A percentile compares a stretch with the other conserved stretches of the same genome.
phyloP scores from a whole-genome alignment of 73 alveolate species.

The Durusdinium trenchii region DNA sequence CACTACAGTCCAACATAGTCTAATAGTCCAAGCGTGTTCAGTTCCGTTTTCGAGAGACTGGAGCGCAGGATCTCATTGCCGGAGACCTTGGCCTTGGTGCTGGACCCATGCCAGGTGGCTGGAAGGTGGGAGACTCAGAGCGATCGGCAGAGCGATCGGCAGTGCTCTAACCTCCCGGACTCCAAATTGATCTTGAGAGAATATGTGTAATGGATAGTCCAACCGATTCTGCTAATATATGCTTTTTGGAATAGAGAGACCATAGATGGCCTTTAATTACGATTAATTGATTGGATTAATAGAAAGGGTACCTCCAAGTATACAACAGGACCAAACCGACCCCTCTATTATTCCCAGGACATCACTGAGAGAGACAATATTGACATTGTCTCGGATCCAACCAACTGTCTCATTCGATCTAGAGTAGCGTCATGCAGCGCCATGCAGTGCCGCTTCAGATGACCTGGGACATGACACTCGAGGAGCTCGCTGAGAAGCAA shows the following conservation, averaged over 20 bases:
- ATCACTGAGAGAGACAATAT: neutral
- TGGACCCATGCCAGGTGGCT: slow-evolving; percentile 51
- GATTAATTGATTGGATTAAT: too few relatives aligned
- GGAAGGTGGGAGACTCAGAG: slow-evolving; percentile 63
- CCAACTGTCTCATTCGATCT: neutral
- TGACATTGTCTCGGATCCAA: neutral
- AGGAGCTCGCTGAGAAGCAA: slow-evolving; percentile 88
- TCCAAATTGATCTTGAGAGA: too few relatives aligned
- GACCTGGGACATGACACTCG: slow-evolving; percentile 86
- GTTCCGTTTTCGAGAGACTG: neutral
- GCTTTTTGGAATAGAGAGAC: too few relatives aligned
- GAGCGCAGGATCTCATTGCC: slow-evolving; percentile 51
- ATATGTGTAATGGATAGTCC: too few relatives aligned
- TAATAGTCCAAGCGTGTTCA: neutral
- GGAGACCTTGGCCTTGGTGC: slow-evolving; percentile 89
- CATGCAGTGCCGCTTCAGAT: neutral
- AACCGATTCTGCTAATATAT: too few relatives aligned
- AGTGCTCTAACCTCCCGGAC: too few relatives aligned
- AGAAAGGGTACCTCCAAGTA: too few relatives aligned
- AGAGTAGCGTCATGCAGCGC: neutral
- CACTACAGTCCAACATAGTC: neutral
- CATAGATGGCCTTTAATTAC: too few relatives aligned
- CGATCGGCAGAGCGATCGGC: too few relatives aligned
- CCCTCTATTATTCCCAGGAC: too few relatives aligned
- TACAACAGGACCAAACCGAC: too few relatives aligned